These are phyloP conservation scores for Clonostachys solani DNA, from an alignment of 2,329 filamentous ascomycete species.

Conservation along the genomic window DNA sequence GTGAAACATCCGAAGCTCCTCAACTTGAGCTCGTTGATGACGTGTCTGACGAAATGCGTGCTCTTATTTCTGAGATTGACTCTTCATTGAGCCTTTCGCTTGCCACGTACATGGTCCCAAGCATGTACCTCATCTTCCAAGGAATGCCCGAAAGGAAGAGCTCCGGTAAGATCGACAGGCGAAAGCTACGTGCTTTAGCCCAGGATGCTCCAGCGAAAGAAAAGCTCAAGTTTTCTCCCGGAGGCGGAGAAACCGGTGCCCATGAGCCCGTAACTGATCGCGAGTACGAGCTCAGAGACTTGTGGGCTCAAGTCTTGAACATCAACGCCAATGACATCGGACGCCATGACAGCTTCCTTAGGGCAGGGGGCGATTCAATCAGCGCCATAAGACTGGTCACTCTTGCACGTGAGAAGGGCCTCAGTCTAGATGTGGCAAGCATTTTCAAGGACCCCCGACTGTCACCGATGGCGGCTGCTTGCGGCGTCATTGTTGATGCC, in stretches of 20 bases:
- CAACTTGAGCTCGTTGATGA: not conserved
- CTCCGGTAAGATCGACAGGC: conserved; percentile 23
- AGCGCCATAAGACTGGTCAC: conserved; percentile 38
- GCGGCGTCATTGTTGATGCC: not conserved
- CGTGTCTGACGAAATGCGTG: not conserved
- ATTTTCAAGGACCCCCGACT: conserved; percentile 34
- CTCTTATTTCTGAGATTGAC: not conserved
- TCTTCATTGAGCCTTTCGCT: not conserved
- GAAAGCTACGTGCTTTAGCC: conserved; percentile 5
- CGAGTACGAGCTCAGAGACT: conserved; percentile 16
- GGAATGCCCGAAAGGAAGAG: conserved; percentile 14
- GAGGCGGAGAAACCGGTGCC: not conserved
- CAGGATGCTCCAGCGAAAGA: conserved; percentile 12
- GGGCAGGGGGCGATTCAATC: conserved; percentile 38
- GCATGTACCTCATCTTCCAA: conserved; percentile 16
- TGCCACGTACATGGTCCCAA: conserved; percentile 24
- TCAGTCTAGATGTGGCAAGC: conserved; percentile 31
- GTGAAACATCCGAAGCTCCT: not conserved
- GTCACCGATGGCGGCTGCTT: conserved; percentile 29
- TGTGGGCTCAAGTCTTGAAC: conserved; percentile 7
- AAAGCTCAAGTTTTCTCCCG: not conserved
- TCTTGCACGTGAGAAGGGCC: conserved; percentile 21
- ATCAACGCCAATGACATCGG: conserved; percentile 5
- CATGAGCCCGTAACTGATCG: conserved; percentile 10
- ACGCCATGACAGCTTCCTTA: conserved; percentile 31